phyloP scores from a whole-genome alignment of 371 early-diverging fungal genomes.

The Circinella minor region DNA sequence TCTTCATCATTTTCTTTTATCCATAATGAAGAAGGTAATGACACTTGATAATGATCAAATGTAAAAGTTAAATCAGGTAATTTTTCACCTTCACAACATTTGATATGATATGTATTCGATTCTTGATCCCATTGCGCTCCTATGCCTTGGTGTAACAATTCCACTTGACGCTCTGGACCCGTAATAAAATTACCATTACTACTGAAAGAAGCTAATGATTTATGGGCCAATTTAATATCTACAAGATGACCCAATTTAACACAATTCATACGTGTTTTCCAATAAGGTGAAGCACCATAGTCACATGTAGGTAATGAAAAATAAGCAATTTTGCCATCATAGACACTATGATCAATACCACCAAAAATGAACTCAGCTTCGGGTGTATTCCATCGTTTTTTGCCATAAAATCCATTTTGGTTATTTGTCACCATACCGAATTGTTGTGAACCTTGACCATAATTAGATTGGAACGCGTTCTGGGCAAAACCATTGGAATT shows the following conservation, averaged over 20 bases:
- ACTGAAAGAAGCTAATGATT: conserved; percentile 41
- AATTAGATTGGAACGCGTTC: conserved; percentile 39
- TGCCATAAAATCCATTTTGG: conserved; percentile 30
- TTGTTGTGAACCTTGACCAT: conserved; percentile 33
- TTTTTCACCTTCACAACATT: conserved; percentile 35
- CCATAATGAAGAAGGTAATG: conserved; percentile 38
- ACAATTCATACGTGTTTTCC: conserved; percentile 49
- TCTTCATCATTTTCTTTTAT: conserved; percentile 23
- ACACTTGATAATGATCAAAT: conserved; percentile 40
- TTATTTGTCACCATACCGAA: conserved; percentile 34
- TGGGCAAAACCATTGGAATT: conserved; percentile 31
- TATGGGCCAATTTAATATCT: conserved; percentile 42
- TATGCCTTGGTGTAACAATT: conserved; percentile 44
- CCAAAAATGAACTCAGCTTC: conserved; percentile 51
- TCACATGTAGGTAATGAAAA: conserved; percentile 47
- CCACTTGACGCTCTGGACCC: conserved; percentile 45
- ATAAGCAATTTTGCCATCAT: conserved; percentile 48
- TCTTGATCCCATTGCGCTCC: conserved; percentile 35
- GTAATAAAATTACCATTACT: conserved; percentile 35
- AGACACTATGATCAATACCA: conserved; percentile 47
- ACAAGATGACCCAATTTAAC: conserved; percentile 40
- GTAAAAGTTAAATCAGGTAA: conserved; percentile 43
- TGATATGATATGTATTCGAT: conserved; percentile 28
- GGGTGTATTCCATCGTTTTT: conserved; percentile 34
- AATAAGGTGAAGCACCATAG: conserved; percentile 44